Evolutionary conservation across 169 alveolate genomes (phyloP), one percentile per base, ranked within the genome.

Genomic region (Plasmodium relictum): DNA sequence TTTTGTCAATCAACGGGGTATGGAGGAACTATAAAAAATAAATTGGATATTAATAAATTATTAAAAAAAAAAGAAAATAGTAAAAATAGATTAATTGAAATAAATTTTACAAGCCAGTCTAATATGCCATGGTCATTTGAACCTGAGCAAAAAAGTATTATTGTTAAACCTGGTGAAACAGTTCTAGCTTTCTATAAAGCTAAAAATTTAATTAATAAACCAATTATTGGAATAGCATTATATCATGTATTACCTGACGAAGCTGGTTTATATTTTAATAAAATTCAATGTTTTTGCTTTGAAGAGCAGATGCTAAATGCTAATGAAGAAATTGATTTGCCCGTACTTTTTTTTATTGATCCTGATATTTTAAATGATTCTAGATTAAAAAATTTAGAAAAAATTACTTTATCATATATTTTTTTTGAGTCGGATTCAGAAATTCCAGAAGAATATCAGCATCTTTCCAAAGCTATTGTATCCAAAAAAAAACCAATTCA

Each of bases 251-350:
- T 95, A 76, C 99, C 99, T 4, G 97, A 96, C 42, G 98, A 97
- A 93, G 98, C 98, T 3, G 98, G 98, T 8, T 93, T 95, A 12
- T 98, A 97, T 92, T 98, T 98, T 93, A 98, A 98, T 92, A 98
- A 98, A 92, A 96, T 98, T 65, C 98, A 98, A 87, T 98, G 99
- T 80, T 98, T 98, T 93, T 98, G 99, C 92, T 98, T 98, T 73
- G 99, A 97, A 61, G 99, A 98, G 80, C 98, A 98, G 92, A 88
- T 98, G 94, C 93, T 98, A 24, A 94, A 97, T 72, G 99, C 99
- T 1, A 96, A 95, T 20, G 99, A 98, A 94, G 97, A 97, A 59
- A 98, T 97, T 20, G 99, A 98, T 80, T 74, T 98, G 87, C 99
- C 99, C 9, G 96, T 98, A 69, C 93, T 98, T 39, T 98, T 98